phyloP scores from a whole-genome alignment of 83 land plant genomes.

The Picea engelmannii region DNA sequence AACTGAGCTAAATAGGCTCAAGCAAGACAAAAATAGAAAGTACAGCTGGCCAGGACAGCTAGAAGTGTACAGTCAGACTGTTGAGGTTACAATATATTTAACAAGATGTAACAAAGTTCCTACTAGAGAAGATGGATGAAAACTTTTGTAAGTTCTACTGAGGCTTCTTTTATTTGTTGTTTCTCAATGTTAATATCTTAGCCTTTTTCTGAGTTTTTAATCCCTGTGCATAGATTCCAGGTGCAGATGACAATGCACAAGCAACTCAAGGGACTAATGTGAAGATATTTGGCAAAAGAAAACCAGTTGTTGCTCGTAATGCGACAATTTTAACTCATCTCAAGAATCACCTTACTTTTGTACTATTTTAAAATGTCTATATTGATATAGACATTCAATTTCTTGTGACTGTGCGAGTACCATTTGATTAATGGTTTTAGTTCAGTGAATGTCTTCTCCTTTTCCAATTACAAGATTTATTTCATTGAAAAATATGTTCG shows the following conservation, averaged over 20 bases:
- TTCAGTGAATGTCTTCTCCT: not conserved
- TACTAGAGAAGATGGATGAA: slow-evolving; percentile 83
- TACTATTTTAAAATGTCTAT: not conserved
- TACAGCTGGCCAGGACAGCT: too few relatives aligned
- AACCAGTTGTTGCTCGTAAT: not conserved
- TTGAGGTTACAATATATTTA: too few relatives aligned
- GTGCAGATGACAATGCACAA: not conserved
- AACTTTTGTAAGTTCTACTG: slow-evolving; percentile 31
- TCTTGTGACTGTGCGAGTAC: not conserved
- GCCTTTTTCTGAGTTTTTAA: not conserved
- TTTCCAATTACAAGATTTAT: not conserved
- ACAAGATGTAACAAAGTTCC: slow-evolving; percentile 61
- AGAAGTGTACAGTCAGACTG: too few relatives aligned
- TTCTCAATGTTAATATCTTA: not conserved
- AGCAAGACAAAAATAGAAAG: too few relatives aligned
- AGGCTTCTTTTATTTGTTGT: not conserved
- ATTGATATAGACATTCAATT: not conserved
- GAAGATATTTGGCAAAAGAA: not conserved
- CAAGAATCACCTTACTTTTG: not conserved
- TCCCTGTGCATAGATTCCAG: not conserved
- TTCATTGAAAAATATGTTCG: not conserved
- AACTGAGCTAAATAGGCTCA: too few relatives aligned
- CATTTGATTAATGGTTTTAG: not conserved
- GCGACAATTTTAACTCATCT: not conserved
- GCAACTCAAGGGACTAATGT: slow-evolving; percentile 9